phyloP scores from a whole-genome alignment of 495 filamentous ascomycete species.

The Pseudevernia furfuracea region DNA sequence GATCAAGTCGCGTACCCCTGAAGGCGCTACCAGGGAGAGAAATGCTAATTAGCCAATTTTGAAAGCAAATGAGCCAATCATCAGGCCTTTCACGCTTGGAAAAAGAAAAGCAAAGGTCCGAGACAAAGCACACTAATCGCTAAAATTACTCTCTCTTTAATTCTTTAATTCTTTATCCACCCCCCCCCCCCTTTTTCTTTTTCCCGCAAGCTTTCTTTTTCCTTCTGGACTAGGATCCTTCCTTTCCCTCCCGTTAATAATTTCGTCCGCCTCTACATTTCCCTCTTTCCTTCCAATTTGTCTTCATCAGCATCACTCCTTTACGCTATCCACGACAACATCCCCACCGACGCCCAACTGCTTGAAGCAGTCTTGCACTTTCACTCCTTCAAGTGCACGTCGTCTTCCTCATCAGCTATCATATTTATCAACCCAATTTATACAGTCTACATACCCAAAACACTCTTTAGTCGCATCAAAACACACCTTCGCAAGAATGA shows the following conservation, averaged over 20 bases:
- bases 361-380: conserved; percentile 23
- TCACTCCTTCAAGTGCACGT: conserved; percentile 23
- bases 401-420: background rate
- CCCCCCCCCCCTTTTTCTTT: background rate
- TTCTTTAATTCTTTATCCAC: background rate
- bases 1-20: background rate
- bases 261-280: conserved; percentile 8
- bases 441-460: background rate
- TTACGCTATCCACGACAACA: conserved; percentile 17
- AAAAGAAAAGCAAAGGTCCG: background rate
- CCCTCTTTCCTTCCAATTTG: background rate
- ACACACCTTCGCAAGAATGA: conserved; percentile 10
- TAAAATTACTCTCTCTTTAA: no score
- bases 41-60: background rate
- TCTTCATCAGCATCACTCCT: conserved; percentile 22
- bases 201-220: background rate
- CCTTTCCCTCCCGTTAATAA: background rate
- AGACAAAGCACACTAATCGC: background rate
- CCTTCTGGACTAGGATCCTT: no score
- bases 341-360: conserved; percentile 17
- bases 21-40: background rate
- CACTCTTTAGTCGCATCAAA: conserved; percentile 13
- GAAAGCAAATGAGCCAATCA: background rate
- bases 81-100: background rate
- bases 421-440: background rate